Percentiles rank a stretch among this genome's conserved stretches.
Evolutionary conservation across 2,329 filamentous ascomycete species (phyloP).

Genomic region (Alternaria solani): DNA sequence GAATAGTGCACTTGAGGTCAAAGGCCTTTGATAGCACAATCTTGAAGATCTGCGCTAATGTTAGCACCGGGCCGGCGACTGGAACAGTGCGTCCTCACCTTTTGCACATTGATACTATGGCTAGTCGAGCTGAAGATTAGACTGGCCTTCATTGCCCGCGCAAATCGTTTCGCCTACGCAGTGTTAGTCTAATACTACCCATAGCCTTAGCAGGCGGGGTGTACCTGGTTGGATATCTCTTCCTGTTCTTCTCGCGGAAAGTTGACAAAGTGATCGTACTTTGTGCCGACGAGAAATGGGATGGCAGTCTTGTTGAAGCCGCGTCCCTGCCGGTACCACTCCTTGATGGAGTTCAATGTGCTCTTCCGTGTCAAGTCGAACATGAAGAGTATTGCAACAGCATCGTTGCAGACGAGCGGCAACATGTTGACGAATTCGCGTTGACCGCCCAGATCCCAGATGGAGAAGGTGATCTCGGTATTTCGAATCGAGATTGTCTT

Average conservation of each 20-base stretch:
- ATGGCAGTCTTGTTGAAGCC: conserved; percentile 99
- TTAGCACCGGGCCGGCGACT: conserved; percentile 36
- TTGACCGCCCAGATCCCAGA: conserved; percentile 98
- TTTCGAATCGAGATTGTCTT: conserved; percentile 99
- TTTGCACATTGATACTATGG: conserved; percentile 99
- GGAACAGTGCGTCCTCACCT: conserved; percentile 64
- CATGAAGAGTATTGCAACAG: conserved; percentile 99
- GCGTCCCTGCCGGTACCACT: conserved; percentile 97
- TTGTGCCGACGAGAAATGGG: conserved; percentile 94
- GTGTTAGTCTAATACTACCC: conserved; percentile 11
- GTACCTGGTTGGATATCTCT: conserved; percentile 94
- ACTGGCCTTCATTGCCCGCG: conserved; percentile 96
- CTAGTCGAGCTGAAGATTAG: conserved; percentile 99
- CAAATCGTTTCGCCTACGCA: conserved; percentile 84
- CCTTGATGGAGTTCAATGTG: conserved; percentile 98
- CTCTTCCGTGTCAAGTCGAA: conserved; percentile 98
- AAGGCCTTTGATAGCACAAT: conserved; percentile 99
- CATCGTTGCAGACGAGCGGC: conserved; percentile 98
- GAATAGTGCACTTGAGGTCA: conserved; percentile 98
- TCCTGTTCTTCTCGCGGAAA: conserved; percentile 97
- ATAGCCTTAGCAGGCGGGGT: not conserved
- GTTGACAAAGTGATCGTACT: conserved; percentile 99
- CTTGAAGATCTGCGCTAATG: conserved; percentile 84
- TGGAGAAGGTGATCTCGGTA: conserved; percentile 99
- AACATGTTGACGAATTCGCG: conserved; percentile 99